These are phyloP conservation scores for Obelidium mucronatum DNA, from an alignment of 192 early-diverging fungal genomes.

Conservation along the genomic window DNA sequence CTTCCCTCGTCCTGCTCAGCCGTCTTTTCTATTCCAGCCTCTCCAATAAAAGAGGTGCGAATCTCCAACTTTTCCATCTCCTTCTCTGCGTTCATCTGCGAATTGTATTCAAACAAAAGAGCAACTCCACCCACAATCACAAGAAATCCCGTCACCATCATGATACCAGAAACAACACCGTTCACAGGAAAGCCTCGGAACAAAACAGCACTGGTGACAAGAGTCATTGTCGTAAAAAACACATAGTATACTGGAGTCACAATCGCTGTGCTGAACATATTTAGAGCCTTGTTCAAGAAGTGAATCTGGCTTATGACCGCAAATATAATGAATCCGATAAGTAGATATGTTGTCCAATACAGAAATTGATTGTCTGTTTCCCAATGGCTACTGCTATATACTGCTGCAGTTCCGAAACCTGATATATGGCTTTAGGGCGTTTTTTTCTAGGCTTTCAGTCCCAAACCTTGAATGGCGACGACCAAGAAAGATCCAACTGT, in stretches of 20 bases:
- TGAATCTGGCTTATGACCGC: constrained; percentile 63
- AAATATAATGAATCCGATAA: constrained; percentile 59
- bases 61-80: not conserved
- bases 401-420: constrained; percentile 66
- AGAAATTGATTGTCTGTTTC: constrained; percentile 64
- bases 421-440: not conserved
- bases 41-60: not conserved
- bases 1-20: not conserved
- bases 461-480: constrained; percentile 67
- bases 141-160: constrained; percentile 44
- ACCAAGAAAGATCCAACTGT: constrained; percentile 69
- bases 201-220: constrained; percentile 67
- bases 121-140: constrained; percentile 56
- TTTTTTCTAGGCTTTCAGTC: not conserved
- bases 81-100: constrained; percentile 1
- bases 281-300: constrained; percentile 73
- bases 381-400: constrained; percentile 57
- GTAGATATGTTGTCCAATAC: constrained; percentile 67
- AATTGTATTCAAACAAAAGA: constrained; percentile 58
- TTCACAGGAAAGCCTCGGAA: constrained; percentile 63
- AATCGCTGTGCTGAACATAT: constrained; percentile 70
- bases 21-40: not conserved
- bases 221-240: constrained; percentile 68
- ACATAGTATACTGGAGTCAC: constrained; percentile 78
- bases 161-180: constrained; percentile 15